These are phyloP conservation scores for Castanea crenata DNA, from an alignment of 306 rosid genomes.

Conservation along the genomic window DNA sequence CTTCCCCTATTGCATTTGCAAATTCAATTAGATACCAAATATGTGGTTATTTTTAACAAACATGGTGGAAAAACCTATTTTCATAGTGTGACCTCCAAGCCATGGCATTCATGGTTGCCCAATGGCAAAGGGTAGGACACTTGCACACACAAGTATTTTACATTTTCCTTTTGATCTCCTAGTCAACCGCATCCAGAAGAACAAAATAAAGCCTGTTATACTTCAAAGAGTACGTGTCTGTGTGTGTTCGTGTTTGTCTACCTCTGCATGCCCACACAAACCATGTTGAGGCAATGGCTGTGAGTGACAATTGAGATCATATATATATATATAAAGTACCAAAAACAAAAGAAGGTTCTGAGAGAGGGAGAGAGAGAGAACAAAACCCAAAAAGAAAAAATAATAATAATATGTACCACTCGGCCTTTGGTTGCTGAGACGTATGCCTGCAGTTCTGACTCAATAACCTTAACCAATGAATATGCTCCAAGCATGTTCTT, in stretches of 20 bases:
- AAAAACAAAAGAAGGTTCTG: slow-evolving; percentile 1
- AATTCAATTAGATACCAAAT: not conserved
- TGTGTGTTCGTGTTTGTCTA: not conserved
- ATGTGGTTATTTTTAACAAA: not conserved
- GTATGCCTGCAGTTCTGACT: slow-evolving; percentile 87
- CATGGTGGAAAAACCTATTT: not conserved
- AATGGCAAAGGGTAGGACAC: not conserved
- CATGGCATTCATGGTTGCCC: not conserved
- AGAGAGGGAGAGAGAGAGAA: slow-evolving; percentile 2
- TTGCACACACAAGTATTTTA: not conserved
- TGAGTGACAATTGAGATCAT: not conserved
- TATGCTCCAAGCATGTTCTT: slow-evolving; percentile 92
- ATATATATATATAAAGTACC: not conserved
- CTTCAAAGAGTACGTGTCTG: not conserved
- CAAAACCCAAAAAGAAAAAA: not conserved
- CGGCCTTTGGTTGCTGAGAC: slow-evolving; percentile 88
- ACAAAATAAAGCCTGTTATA: not conserved
- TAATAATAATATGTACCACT: slow-evolving; percentile 53
- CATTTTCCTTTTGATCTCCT: not conserved
- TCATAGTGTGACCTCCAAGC: slow-evolving; percentile 13
- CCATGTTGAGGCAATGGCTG: not conserved
- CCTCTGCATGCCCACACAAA: not conserved
- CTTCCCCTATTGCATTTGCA: not conserved
- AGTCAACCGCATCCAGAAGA: not conserved
- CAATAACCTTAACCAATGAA: slow-evolving; percentile 86